Evolutionary conservation across 768 basidiomycete species (phyloP).

Genomic region (Suillus paluster): DNA sequence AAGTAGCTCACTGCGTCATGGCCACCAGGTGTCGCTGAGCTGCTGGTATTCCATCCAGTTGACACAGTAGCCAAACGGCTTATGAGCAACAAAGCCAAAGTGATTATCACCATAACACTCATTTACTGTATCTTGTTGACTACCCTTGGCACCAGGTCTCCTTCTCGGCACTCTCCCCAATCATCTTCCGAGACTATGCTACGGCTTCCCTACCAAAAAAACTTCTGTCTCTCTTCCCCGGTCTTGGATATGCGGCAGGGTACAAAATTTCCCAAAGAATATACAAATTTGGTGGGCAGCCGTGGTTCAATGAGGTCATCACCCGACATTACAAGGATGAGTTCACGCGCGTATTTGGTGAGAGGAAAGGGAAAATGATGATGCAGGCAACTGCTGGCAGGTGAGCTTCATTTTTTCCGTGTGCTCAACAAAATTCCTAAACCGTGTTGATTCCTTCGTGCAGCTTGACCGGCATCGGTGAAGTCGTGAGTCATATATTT

Average conservation of each 20-base stretch:
- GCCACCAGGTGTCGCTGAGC: constrained; percentile 83
- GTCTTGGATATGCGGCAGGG: constrained; percentile 96
- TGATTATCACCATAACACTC: constrained; percentile 22
- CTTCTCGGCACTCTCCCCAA: constrained; percentile 61
- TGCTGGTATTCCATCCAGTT: constrained; percentile 93
- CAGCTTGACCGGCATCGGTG: constrained; percentile 83
- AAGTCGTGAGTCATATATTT: constrained; percentile 68
- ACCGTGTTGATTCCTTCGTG: neutral
- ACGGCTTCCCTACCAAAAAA: constrained; percentile 65
- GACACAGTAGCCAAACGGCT: constrained; percentile 98
- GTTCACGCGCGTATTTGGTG: constrained; percentile 87
- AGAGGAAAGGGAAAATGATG: constrained; percentile 94
- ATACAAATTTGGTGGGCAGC: constrained; percentile 99
- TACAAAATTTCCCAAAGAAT: constrained; percentile 95
- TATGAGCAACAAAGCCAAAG: constrained; percentile 96
- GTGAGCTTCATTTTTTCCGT: constrained; percentile 43
- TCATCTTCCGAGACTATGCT: constrained; percentile 90
- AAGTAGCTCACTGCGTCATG: neutral
- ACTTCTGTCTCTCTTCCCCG: constrained; percentile 94
- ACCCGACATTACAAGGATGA: constrained; percentile 76
- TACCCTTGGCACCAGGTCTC: constrained; percentile 53
- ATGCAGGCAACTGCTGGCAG: constrained; percentile 95
- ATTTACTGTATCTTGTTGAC: constrained; percentile 3
- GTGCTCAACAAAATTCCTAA: neutral
- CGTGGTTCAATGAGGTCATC: constrained; percentile 95